Base-by-base conservation (phyloP, 306 rosid species). In the Lotus japonicus region DNA sequence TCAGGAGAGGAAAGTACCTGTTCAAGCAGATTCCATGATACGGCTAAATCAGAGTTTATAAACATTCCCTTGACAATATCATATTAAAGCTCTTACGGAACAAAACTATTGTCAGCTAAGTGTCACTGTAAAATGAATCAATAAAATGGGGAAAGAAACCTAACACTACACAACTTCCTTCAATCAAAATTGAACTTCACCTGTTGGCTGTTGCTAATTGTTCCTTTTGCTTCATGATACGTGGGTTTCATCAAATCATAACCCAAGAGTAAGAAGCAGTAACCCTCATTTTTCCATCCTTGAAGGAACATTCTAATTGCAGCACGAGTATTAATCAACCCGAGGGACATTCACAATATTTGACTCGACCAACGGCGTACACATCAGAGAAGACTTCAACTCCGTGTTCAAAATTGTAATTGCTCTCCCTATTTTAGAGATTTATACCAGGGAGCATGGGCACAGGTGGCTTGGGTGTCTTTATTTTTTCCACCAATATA, bases 361-460 rank as follows among this genome's bases (percentile, higher is more conserved):
- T 58, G 64, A 58, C 13, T 58, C 50, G 52, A 55, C 15, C 51
- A 64, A 38, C 23, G 21, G 17, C 45, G 18, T 5, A n/a, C 51
- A 62, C 39, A 31, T 6, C 7, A n/a, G 12, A 38, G 23, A 71
- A 62, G 66, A 56, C 66, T 53, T 6, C n/a, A 0, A 48, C 59
- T 66, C 5, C 45, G 9, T 51, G 61, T 50, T 42, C 33, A 72
- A 65, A 58, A 73, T 58, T 67, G 75, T 11, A 9, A 55, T 21
- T 19, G 54, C 55, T 38, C 65, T 11, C 26, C 21, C 60, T 49
- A 15, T 56, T 26, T 73, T 64, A 88, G 62, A 91, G 89, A 44
- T 64, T 57, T 84, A 92, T 94, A 23, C 96, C 98, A 11, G 97
- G 98, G 64, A 88, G 56, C 11, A 15, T 58, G 48, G 98, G 98